Base-by-base conservation (phyloP, 2,329 filamentous ascomycete species). In the Shiraia bambusicola region DNA sequence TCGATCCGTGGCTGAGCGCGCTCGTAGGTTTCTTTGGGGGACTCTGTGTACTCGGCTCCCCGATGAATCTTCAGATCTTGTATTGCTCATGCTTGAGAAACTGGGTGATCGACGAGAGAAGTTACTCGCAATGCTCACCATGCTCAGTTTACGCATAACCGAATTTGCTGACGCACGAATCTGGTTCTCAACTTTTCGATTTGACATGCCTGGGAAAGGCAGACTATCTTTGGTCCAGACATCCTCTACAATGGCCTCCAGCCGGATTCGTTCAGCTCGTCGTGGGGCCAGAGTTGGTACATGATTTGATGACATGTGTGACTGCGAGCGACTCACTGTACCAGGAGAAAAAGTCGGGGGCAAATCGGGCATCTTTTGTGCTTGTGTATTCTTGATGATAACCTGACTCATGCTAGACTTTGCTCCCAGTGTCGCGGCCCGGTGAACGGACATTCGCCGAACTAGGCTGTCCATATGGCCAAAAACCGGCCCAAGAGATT, bases 71-170 rank as follows among this genome's bases (percentile, higher is more conserved):
- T 69, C 66, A 17, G 61, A 66, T 4, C 61, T 60, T 10, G 58
- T 54, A 47, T 68, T 63, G 43, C 64, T 68, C 34, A 70, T 57
- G 44, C 69, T 74, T 2, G 69, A 73, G 52, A 74, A 72, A 50
- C 84, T 87, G 28, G 75, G 76, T 1, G 87, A 86, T 42, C 86
- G 81, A 54, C 84, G 87, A 27, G 81, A 80, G 61, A 94, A 91
- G 34, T 86, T 86, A 52, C 80, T 85, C 11, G 87, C 79, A 50
- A 93, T 86, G 65, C 84, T 90, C 34, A 86, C 84, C 59, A 88
- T 84, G 67, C 88, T 95, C 49, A 96, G 78, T 64, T 91, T 94
- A 37, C 90, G 81, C 73, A 95, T 95, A 61, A 95, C 81, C 1
- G 87, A 87, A 26, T 88, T 89, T 10, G 90, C 87, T n/a, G 86